Percentiles rank a stretch among this genome's conserved stretches.
These are phyloP conservation scores for Stygiomarasmius scandens DNA, from an alignment of 1,284 basidiomycete species.

Conservation along the genomic window DNA sequence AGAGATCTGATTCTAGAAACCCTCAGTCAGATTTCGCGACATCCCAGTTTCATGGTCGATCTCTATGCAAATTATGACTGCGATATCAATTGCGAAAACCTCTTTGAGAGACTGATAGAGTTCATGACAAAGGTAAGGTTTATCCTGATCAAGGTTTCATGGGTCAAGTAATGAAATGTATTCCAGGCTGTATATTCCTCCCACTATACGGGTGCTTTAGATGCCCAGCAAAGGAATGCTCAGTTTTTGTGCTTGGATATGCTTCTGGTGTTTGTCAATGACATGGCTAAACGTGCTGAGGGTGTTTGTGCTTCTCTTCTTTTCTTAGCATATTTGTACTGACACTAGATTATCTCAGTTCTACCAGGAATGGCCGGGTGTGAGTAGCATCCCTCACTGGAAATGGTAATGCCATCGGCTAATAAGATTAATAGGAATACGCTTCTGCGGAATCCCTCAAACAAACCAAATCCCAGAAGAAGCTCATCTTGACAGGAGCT, in stretches of 20 bases:
- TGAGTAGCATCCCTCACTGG: conserved; percentile 32
- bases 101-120: conserved; percentile 90
- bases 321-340: conserved; percentile 9
- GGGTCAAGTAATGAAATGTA: not conserved
- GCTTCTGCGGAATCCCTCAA: conserved; percentile 62
- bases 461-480: conserved; percentile 84
- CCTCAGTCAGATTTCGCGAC: conserved; percentile 77
- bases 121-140: conserved; percentile 80
- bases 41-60: conserved; percentile 92
- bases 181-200: conserved; percentile 76
- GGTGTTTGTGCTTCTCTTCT: conserved; percentile 50
- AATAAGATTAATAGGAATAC: conserved; percentile 45
- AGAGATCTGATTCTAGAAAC: conserved; percentile 92
- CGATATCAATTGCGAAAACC: conserved; percentile 93
- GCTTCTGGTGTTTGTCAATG: conserved; percentile 83
- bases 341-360: conserved; percentile 25
- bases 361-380: conserved; percentile 63
- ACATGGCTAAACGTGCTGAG: conserved; percentile 84
- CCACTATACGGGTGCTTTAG: conserved; percentile 60
- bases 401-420: conserved; percentile 2
- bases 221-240: conserved; percentile 73
- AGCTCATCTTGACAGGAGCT: conserved; percentile 83
- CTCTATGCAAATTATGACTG: conserved; percentile 97
- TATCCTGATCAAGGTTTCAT: not conserved
- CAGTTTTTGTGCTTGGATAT: conserved; percentile 92